Percentiles rank a stretch among this genome's conserved stretches.
Conservation (phyloP, 768 basidiomycete species). For the Suillus subluteus region DNA sequence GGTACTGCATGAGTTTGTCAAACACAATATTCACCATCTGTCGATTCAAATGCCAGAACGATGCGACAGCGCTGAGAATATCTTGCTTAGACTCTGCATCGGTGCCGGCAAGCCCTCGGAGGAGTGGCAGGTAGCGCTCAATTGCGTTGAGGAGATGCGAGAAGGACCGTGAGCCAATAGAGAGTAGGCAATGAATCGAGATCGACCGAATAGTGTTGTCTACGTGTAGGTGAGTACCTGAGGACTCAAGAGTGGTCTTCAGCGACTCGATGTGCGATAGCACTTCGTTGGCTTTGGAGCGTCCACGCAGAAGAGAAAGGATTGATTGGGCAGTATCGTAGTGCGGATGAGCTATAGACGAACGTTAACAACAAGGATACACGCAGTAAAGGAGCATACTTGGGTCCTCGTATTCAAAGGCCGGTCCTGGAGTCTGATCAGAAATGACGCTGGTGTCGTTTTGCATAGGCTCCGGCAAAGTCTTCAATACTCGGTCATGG, state of each 20-base stretch:
- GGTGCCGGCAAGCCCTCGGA: constrained; percentile 63
- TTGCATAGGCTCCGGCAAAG: constrained; percentile 84
- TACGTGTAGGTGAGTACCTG: constrained; percentile 56
- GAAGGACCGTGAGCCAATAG: constrained; percentile 94
- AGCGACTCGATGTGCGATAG: constrained; percentile 73
- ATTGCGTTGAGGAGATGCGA: constrained; percentile 98
- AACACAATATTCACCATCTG: constrained; percentile 93
- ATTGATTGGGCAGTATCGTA: constrained; percentile 81
- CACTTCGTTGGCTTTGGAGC: constrained; percentile 81
- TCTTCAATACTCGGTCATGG: constrained; percentile 89
- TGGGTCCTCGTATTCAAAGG: constrained; percentile 83
- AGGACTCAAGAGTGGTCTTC: constrained; percentile 65
- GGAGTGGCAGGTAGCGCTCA: constrained; percentile 85
- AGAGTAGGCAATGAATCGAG: constrained; percentile 83
- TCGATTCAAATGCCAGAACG: constrained; percentile 83
- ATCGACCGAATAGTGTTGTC: constrained; percentile 75
- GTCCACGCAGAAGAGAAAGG: constrained; percentile 78
- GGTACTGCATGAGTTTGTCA: constrained; percentile 98
- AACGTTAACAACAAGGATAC: background rate
- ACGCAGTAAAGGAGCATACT: constrained; percentile 43
- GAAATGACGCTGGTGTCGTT: constrained; percentile 64
- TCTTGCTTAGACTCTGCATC: constrained; percentile 65
- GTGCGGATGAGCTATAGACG: constrained; percentile 65
- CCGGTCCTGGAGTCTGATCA: constrained; percentile 74
- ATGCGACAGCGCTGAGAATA: constrained; percentile 68